phyloP scores from a whole-genome alignment of 371 early-diverging fungal genomes.

The Circinella umbellata region DNA sequence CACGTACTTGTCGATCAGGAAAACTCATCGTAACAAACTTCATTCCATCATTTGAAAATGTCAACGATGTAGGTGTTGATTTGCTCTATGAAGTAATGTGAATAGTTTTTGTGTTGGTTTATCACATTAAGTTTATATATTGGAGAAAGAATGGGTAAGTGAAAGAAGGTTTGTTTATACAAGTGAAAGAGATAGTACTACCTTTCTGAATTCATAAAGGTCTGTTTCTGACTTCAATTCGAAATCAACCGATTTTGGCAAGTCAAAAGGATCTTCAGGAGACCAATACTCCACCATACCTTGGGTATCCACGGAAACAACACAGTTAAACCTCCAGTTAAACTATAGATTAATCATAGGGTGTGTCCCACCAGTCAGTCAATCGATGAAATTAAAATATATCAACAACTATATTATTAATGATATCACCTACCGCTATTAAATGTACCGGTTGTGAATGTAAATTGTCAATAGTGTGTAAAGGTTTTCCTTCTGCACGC shows the following conservation, averaged over 20 bases:
- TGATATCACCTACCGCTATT: conserved; percentile 56
- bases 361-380: too few relatives aligned
- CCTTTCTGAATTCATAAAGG: conserved; percentile 93
- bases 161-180: too few relatives aligned
- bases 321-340: conserved; percentile 74
- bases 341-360: conserved; percentile 41
- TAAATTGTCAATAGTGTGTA: conserved; percentile 67
- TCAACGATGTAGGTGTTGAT: conserved; percentile 79
- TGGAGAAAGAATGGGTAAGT: too few relatives aligned
- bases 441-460: conserved; percentile 81
- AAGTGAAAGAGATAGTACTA: conserved; percentile 12
- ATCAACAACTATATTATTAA: too few relatives aligned
- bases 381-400: too few relatives aligned
- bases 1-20: conserved; percentile 84
- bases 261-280: conserved; percentile 69
- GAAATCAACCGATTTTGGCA: conserved; percentile 72
- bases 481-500: conserved; percentile 65
- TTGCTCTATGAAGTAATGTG: conserved; percentile 36
- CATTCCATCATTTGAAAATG: conserved; percentile 79
- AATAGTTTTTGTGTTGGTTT: too few relatives aligned
- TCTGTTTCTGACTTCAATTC: conserved; percentile 92
- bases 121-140: too few relatives aligned
- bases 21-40: conserved; percentile 89
- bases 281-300: conserved; percentile 96
- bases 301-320: conserved; percentile 81